These are phyloP conservation scores for Lolium perenne DNA, from an alignment of 176 grass and related monocot genomes.

Conservation along the genomic window DNA sequence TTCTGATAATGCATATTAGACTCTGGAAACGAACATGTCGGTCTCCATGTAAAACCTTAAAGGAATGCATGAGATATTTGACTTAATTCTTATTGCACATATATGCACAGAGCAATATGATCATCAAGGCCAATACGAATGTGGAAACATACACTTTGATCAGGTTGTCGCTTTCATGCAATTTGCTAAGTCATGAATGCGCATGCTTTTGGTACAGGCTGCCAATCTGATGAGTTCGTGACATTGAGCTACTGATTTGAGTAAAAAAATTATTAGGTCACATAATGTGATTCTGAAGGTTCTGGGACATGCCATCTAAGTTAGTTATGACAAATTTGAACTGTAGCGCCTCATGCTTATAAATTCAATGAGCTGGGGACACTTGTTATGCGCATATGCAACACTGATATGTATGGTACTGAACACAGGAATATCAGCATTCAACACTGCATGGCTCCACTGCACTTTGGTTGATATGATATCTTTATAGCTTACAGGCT, in stretches of 20 bases:
- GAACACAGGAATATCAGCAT: background rate
- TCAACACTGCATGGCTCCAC: background rate
- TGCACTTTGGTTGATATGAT: background rate
- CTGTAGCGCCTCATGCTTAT: background rate
- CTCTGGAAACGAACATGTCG: background rate
- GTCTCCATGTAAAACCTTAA: background rate
- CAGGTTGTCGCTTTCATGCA: background rate
- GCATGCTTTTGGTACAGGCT: background rate
- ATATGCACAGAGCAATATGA: background rate
- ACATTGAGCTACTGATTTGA: background rate
- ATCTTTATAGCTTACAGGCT: background rate
- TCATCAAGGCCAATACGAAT: background rate
- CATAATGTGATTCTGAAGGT: constrained; percentile 11
- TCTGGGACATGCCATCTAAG: background rate
- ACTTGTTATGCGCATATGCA: constrained; percentile 18
- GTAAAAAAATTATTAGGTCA: background rate
- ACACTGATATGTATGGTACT: background rate
- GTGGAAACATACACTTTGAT: background rate
- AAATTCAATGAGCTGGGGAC: constrained; percentile 5
- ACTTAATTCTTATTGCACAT: background rate
- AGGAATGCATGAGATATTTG: background rate
- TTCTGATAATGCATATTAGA: background rate
- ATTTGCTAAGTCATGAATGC: background rate
- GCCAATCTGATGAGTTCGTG: background rate
- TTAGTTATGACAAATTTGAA: constrained; percentile 16